Conservation (phyloP, 768 basidiomycete species). For the Naematelia encephala region DNA sequence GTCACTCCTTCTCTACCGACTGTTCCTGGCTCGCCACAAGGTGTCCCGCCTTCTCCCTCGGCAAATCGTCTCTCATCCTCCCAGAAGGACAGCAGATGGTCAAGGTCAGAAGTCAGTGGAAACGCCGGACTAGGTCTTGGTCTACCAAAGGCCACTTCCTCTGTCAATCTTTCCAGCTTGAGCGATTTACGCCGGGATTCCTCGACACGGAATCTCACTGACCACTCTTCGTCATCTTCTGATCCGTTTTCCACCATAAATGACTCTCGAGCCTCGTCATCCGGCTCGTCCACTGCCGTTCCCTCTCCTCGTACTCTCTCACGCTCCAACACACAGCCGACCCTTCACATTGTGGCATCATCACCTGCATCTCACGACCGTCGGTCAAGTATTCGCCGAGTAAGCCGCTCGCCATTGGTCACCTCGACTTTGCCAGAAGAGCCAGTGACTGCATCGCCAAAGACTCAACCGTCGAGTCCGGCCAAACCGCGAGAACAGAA, state of each 20-base stretch:
- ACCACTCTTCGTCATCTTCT: not conserved
- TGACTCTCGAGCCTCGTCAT: not conserved
- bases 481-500: slow-evolving; percentile 4
- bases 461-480: not conserved
- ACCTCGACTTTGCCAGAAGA: not conserved
- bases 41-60: slow-evolving; percentile 6
- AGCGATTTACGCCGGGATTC: slow-evolving; percentile 7
- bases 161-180: not conserved
- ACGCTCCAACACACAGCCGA: slow-evolving; percentile 13
- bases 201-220: slow-evolving; percentile 11
- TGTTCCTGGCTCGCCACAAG: slow-evolving; percentile 29
- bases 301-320: slow-evolving; percentile 10
- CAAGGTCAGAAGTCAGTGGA: not conserved
- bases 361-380: slow-evolving; percentile 1
- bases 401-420: not conserved
- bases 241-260: slow-evolving; percentile 1
- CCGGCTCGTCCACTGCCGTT: slow-evolving; percentile 1
- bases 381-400: not conserved
- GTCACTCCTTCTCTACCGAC: slow-evolving; percentile 28
- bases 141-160: slow-evolving; percentile 2
- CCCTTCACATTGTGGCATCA: not conserved
- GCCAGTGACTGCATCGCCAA: not conserved
- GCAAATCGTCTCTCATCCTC: not conserved
- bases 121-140: slow-evolving; percentile 18
- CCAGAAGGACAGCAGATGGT: not conserved